Evolutionary conservation across 257 asterid genomes (phyloP).

Genomic region (Rauvolfia tetraphylla): DNA sequence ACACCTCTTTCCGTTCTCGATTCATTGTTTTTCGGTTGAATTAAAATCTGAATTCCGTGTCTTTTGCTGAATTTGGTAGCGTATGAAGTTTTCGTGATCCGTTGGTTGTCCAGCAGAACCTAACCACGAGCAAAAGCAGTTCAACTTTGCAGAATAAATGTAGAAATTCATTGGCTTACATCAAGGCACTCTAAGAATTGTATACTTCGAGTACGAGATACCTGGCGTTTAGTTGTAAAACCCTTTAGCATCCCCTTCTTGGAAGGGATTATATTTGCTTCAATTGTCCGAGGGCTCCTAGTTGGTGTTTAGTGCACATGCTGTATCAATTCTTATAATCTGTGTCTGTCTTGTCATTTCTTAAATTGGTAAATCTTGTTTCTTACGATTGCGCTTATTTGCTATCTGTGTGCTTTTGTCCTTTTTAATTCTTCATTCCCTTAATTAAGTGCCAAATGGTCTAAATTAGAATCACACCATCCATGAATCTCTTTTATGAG

Average conservation of each 20-base stretch:
- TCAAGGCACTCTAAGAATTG: not conserved
- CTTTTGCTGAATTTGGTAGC: not conserved
- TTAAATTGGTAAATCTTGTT: not conserved
- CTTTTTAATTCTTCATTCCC: not conserved
- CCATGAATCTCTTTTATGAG: not conserved
- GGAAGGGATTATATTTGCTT: not conserved
- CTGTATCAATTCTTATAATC: not conserved
- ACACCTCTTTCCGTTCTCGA: not conserved
- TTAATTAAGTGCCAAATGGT: not conserved
- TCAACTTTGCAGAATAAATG: not conserved
- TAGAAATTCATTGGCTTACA: not conserved
- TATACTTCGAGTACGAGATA: not conserved
- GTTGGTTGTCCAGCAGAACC: not conserved
- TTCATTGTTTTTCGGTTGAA: not conserved
- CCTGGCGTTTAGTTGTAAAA: not conserved
- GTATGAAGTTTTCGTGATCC: not conserved
- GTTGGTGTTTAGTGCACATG: not conserved
- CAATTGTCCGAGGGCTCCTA: not conserved
- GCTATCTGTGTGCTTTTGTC: not conserved
- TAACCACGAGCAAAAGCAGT: not conserved
- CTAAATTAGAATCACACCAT: not conserved
- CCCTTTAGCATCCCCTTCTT: not conserved
- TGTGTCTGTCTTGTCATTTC: too few species aligned
- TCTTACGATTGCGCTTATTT: not conserved
- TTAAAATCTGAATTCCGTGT: not conserved